A percentile compares a stretch with the other conserved stretches of the same genome.
These are phyloP conservation scores for Diaporthe citri DNA, from an alignment of 2,329 filamentous ascomycete genomes.

Conservation along the genomic window DNA sequence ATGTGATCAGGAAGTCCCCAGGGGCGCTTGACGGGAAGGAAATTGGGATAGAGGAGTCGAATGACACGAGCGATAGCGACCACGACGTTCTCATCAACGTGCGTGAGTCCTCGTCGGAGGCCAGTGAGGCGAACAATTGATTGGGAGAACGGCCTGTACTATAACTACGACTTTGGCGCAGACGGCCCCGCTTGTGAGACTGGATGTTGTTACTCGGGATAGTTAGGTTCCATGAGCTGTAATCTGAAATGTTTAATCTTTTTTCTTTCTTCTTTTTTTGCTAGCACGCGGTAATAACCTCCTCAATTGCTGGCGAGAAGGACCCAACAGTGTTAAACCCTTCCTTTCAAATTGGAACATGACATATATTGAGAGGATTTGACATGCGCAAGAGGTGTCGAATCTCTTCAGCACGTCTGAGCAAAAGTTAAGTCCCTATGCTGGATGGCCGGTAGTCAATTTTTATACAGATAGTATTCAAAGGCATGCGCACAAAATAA, in stretches of 20 bases:
- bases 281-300: too few species aligned
- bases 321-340: too few species aligned
- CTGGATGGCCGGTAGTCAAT: too few species aligned
- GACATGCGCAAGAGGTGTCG: too few species aligned
- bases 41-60: constrained; percentile 35
- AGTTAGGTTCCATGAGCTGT: background rate
- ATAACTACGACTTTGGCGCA: background rate
- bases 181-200: background rate
- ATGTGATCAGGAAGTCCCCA: constrained; percentile 29
- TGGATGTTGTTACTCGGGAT: background rate
- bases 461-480: too few species aligned
- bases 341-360: too few species aligned
- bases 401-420: too few species aligned
- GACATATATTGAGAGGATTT: too few species aligned
- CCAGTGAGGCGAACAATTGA: background rate
- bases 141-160: background rate
- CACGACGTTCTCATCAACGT: constrained; percentile 40
- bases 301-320: too few species aligned
- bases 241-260: background rate
- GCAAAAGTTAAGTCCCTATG: too few species aligned
- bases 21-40: background rate
- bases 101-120: constrained; percentile 38
- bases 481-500: too few species aligned
- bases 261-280: background rate
- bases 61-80: constrained; percentile 38